Conservation (phyloP, 116 monocot genomes). For the Cymodocea nodosa region DNA sequence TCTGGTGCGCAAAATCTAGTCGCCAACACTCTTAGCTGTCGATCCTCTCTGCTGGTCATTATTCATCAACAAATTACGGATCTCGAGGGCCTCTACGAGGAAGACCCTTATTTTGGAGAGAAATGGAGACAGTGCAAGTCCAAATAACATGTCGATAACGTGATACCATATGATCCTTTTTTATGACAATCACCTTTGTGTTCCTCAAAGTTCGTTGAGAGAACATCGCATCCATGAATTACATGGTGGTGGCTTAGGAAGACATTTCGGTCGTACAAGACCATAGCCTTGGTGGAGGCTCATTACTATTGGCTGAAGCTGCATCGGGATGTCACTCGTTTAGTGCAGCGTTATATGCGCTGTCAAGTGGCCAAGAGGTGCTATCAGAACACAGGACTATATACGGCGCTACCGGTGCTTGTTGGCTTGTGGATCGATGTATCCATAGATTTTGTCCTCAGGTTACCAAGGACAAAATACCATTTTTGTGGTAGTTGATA, state of each 20-base stretch:
- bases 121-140: neutral
- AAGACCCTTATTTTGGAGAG: neutral
- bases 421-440: neutral
- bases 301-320: neutral
- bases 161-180: neutral
- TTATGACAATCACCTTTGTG: neutral
- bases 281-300: neutral
- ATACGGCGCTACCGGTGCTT: too few species aligned
- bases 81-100: neutral
- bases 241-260: neutral
- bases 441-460: neutral
- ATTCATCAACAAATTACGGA: neutral
- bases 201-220: neutral
- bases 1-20: neutral
- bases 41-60: neutral
- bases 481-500: slow-evolving; percentile 3
- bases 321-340: too few species aligned
- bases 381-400: too few species aligned
- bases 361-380: too few species aligned
- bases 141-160: too few species aligned
- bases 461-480: neutral
- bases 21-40: neutral
- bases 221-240: neutral
- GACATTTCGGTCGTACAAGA: slow-evolving; percentile 1
- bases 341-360: too few species aligned